A percentile compares a stretch with the other conserved stretches of the same genome.
Conservation (phyloP, 495 filamentous ascomycete species). For the Oleoguttula mirabilis region DNA sequence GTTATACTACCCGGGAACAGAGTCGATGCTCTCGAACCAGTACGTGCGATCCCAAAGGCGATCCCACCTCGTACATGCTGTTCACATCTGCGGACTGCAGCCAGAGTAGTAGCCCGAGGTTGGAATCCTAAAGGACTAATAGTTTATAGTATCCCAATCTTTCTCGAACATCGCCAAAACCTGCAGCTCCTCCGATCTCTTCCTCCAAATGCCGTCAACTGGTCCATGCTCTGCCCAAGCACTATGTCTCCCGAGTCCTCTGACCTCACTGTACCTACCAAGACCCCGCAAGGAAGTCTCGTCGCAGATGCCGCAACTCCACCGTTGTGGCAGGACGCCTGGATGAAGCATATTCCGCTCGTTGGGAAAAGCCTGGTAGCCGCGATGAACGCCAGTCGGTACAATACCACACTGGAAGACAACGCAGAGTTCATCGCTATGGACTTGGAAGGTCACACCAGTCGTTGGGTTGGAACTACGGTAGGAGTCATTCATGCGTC, state of each 20-base stretch:
- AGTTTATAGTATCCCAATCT: neutral
- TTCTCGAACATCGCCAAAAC: constrained; percentile 16
- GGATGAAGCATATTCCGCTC: constrained; percentile 17
- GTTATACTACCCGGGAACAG: constrained; percentile 17
- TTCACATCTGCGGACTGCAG: no score
- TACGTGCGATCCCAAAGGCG: constrained; percentile 6
- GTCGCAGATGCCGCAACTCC: constrained; percentile 10
- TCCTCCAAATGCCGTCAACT: constrained; percentile 16
- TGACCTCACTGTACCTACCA: constrained; percentile 13
- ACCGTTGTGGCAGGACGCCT: constrained; percentile 12
- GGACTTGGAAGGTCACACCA: constrained; percentile 1
- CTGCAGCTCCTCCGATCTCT: constrained; percentile 14
- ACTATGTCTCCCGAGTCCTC: constrained; percentile 18
- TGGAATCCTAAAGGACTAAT: constrained; percentile 7
- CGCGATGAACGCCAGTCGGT: neutral
- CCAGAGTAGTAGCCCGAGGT: no score
- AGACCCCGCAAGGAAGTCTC: constrained; percentile 3
- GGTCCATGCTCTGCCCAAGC: constrained; percentile 21
- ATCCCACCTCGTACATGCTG: no score
- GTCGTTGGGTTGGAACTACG: constrained; percentile 6
- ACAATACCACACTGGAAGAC: neutral
- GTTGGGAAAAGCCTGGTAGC: constrained; percentile 6
- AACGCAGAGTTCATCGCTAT: constrained; percentile 1
- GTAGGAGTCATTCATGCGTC: constrained; percentile 5
- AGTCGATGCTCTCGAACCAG: constrained; percentile 20